A percentile compares a stretch with the other conserved stretches of the same genome.
phyloP scores from a whole-genome alignment of 345 rosid genomes.

The Tarenaya hassleriana region DNA sequence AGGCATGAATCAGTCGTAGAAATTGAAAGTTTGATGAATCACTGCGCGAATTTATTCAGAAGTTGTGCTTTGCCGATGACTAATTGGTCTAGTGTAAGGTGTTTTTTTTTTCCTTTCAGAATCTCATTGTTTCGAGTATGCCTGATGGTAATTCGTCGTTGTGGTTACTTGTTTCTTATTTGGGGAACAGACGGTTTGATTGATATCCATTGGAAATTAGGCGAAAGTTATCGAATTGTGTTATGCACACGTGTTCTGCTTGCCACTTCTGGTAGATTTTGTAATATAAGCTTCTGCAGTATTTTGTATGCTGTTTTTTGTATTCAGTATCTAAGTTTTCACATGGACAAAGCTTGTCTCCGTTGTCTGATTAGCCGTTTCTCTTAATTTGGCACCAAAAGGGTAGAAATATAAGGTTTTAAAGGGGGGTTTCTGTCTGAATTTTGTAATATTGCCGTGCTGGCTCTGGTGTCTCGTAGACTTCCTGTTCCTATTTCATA shows the following conservation, averaged over 20 bases:
- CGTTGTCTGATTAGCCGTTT: neutral
- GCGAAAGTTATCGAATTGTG: neutral
- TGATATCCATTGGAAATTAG: neutral
- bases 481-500: too few species aligned
- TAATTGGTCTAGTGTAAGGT: too few species aligned
- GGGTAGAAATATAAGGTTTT: neutral
- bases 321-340: neutral
- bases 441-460: neutral
- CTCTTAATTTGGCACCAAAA: neutral
- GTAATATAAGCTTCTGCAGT: neutral
- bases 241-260: neutral
- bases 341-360: neutral
- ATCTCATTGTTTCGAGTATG: neutral
- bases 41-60: neutral
- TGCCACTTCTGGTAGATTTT: neutral
- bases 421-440: neutral
- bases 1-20: neutral
- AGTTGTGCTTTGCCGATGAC: slow-evolving; percentile 1
- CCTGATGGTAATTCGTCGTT: slow-evolving; percentile 1
- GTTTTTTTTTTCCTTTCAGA: neutral
- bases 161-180: neutral
- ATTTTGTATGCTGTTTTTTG: neutral
- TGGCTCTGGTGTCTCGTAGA: neutral
- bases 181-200: neutral
- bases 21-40: slow-evolving; percentile 3